A percentile compares a stretch with the other conserved stretches of the same genome.
These are phyloP conservation scores for Aspergillus sp. DNA, from an alignment of 2,329 filamentous ascomycete genomes.

Conservation along the genomic window DNA sequence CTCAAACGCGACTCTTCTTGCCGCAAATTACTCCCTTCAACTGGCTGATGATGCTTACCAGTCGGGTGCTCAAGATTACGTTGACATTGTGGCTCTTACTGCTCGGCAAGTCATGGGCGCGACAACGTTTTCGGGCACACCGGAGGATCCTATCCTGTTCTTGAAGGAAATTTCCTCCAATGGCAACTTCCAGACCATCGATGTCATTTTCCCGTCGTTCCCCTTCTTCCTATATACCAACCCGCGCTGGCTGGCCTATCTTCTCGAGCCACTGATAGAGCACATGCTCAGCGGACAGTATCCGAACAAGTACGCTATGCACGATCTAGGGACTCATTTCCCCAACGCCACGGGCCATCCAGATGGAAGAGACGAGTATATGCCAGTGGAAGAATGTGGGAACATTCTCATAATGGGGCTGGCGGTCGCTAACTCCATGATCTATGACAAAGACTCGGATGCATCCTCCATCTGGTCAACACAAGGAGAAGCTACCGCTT, in stretches of 20 bases:
- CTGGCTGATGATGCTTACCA: constrained; percentile 72
- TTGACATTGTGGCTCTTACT: constrained; percentile 76
- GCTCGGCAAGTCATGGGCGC: constrained; percentile 81
- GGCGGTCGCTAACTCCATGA: constrained; percentile 74
- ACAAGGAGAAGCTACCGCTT: constrained; percentile 32
- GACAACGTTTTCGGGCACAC: constrained; percentile 73
- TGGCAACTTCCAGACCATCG: constrained; percentile 82
- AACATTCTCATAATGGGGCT: constrained; percentile 83
- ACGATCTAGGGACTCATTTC: constrained; percentile 58
- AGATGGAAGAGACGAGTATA: constrained; percentile 58
- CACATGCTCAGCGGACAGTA: constrained; percentile 83
- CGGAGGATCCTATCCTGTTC: constrained; percentile 73
- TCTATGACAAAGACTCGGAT: constrained; percentile 61
- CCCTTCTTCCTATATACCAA: constrained; percentile 88
- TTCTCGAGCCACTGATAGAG: constrained; percentile 79
- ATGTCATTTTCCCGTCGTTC: constrained; percentile 85
- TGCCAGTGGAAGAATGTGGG: constrained; percentile 65
- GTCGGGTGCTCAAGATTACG: constrained; percentile 75
- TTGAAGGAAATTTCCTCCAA: constrained; percentile 86
- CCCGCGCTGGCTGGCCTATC: constrained; percentile 76
- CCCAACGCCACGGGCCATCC: constrained; percentile 61
- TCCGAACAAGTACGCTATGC: constrained; percentile 66
- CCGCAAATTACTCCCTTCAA: constrained; percentile 73
- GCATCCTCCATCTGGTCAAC: constrained; percentile 64
- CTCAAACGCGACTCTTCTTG: constrained; percentile 63